Evolutionary conservation across 345 rosid genomes (phyloP), one percentile per base, ranked within the genome.

Genomic region (Eucalyptus curtisii): DNA sequence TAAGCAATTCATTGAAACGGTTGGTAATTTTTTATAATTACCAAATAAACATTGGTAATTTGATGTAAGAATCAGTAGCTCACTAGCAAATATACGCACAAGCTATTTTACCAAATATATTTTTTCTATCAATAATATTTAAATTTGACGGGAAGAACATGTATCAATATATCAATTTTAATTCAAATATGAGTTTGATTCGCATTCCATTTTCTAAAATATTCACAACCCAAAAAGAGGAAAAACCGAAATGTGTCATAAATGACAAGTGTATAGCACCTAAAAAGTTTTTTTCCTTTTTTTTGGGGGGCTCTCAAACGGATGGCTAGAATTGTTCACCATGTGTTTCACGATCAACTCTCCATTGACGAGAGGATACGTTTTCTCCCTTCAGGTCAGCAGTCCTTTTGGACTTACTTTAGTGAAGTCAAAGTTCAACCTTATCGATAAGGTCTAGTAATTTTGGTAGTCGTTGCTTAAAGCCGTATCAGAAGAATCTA

Each of bases 131-230:
- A 20, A 33, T 10, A 68, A 33, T 33, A 68, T 33, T 31, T 16
- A 16, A 68, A 68, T 17, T 66, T 8, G 30, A 55, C 24, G 30
- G 6, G 27, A 55, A 55, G 61, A 55, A 24, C 13, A 4, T 10
- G 6, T 55, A 53, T 19, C 2, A 1, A 19, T 19, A 53, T 53
- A 3, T 53, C 27, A 20, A 53, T 20, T 53, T 53, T 53, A 53
- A 53, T 53, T 53, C 12, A 9, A 55, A 55, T 24, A 55, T 2
- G 12, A 9, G 59, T 55, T 55, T 55, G 1, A 55, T 22, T 22
- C 61, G 24, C 61, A 55, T 0, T 24, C 0, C 61, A 55, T 22
- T 0, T 55, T 9, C 12, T 8, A 53, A 8, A 53, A 53, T 8
- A 53, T 53, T 53, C 5, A 49, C 16, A 4, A 49, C 25, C 25